Conservation (phyloP, 768 basidiomycete species). For the Amanita molliuscula region DNA sequence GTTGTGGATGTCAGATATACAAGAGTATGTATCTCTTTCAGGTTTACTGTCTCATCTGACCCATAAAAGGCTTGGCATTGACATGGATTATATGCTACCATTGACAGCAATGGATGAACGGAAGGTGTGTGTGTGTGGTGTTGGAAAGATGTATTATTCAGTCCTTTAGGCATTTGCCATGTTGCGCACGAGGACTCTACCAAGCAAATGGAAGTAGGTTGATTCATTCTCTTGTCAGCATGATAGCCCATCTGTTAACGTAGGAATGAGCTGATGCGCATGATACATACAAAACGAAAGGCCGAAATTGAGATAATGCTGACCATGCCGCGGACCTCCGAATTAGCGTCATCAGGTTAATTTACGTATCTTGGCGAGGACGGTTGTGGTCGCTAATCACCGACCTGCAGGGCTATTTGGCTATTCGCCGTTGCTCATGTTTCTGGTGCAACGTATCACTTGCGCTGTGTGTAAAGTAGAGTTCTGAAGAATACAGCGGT, state of each 20-base stretch:
- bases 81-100: constrained; percentile 51
- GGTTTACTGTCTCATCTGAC: not conserved
- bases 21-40: constrained; percentile 30
- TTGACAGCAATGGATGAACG: constrained; percentile 63
- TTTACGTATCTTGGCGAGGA: not conserved
- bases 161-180: constrained; percentile 48
- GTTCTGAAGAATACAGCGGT: not conserved
- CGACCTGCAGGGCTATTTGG: not conserved
- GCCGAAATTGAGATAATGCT: constrained; percentile 81
- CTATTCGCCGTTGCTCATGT: not conserved
- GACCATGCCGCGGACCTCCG: not conserved
- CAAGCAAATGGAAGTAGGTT: constrained; percentile 56
- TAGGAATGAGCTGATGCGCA: constrained; percentile 74
- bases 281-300: constrained; percentile 77
- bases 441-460: not conserved
- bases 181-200: constrained; percentile 39
- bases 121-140: constrained; percentile 37
- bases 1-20: constrained; percentile 57
- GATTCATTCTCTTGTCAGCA: constrained; percentile 2
- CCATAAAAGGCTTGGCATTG: constrained; percentile 43
- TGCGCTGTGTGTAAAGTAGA: not conserved
- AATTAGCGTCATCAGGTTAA: not conserved
- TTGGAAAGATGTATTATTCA: not conserved
- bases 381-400: not conserved
- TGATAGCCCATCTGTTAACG: not conserved